Base-by-base conservation (phyloP, 805 yeast genomes). In the Myxozyma sirexii region DNA sequence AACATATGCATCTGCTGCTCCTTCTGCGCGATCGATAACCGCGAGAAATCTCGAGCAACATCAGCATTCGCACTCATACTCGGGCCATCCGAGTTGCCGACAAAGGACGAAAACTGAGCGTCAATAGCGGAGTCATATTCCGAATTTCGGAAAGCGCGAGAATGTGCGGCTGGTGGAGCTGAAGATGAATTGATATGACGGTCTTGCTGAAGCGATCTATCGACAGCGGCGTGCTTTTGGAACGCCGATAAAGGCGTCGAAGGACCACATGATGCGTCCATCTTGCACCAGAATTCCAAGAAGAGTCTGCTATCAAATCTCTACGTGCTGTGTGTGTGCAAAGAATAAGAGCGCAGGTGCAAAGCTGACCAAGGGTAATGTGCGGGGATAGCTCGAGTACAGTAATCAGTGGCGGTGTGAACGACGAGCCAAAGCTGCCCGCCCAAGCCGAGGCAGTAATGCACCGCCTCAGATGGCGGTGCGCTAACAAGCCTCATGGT, bases 251-350 rank as follows among this genome's bases (percentile, higher is more conserved):
- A 51, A 17, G 66, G 59, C 53, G 64, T 62, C 3, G 66, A 60
- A 2, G 66, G 66, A 3, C 66, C 66, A 45, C 66, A 62, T n/a
- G 59, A 43, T 12, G 61, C 57, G 31, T 57, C 60, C 60, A 57
- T 57, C n/a, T 23, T 29, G 33, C 10, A 29, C 10, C 10, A 6
- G 33, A 29, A 29, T 6, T 29, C 6, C 33, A 7, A 29, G 10
- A 7, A 29, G 33, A 29, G 6, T 6, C 10, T 29, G 10, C 33
- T 10, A 10, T 29, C 6, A 29, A 29, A 29, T 29, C 33, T 6
- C n/a, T n/a, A n/a, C n/a, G n/a, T n/a, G n/a, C n/a, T n/a, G n/a
- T n/a, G n/a, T n/a, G n/a, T n/a, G n/a, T n/a, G n/a, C n/a, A n/a
- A 29, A 29, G 6, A 29, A 29, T 29, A 29, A 29, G 10, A 29